Evolutionary conservation across 306 rosid genomes (phyloP).

Genomic region (Trifolium fragiferum): DNA sequence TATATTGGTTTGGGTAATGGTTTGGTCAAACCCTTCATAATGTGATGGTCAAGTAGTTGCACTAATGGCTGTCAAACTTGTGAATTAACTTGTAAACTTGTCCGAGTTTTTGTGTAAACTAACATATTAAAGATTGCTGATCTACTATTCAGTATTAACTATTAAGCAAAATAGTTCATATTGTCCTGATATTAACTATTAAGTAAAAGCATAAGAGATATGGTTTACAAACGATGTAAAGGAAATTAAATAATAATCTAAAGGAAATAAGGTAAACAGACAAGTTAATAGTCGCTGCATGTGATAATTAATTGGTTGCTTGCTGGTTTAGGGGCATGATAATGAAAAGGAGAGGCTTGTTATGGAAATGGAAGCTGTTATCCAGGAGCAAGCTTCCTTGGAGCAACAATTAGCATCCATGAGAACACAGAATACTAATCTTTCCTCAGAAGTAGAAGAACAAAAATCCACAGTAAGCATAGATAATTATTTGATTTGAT

Average conservation of each 20-base stretch:
- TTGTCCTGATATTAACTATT: neutral
- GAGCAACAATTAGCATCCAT: conserved; percentile 73
- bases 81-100: neutral
- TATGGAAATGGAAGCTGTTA: conserved; percentile 91
- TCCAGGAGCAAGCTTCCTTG: conserved; percentile 71
- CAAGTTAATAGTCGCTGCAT: conserved; percentile 13
- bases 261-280: neutral
- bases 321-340: conserved; percentile 76
- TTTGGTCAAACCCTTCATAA: too few species aligned
- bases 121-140: neutral
- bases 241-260: neutral
- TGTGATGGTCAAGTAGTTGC: conserved; percentile 20
- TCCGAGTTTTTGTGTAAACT: neutral
- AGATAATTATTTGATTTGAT: conserved; percentile 28
- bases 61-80: neutral
- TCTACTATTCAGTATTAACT: conserved; percentile 12
- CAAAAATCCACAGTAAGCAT: conserved; percentile 63
- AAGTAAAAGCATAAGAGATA: neutral
- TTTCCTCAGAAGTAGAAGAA: conserved; percentile 72
- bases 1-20: neutral
- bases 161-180: neutral
- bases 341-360: conserved; percentile 92
- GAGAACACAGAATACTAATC: conserved; percentile 56
- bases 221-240: neutral
- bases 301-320: conserved; percentile 35